Evolutionary conservation across 768 basidiomycete species (phyloP), one percentile per base, ranked within the genome.

Genomic region (Inosperma sp.): DNA sequence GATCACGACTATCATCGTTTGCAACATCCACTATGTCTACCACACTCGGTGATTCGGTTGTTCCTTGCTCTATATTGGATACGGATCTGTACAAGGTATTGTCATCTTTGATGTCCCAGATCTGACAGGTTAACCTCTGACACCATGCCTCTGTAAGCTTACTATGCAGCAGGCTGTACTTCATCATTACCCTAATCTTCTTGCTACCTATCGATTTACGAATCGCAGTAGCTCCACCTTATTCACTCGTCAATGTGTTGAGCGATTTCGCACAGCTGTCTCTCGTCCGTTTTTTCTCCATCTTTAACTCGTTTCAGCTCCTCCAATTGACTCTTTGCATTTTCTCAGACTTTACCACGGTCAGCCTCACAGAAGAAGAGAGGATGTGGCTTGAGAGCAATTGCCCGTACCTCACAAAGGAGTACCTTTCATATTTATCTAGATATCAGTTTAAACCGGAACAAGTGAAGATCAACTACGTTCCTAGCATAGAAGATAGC

Each of bases 1-100:
- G 8, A 23, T 39, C 39, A 19, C 48, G n/a, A n/a, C 36, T 53
- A 16, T 47, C 45, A n/a, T 29, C 53, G 43, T 55, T 45, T 19
- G 31, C 41, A 50, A 47, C 58, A 33, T 49, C 63, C 61, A 63
- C 54, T 54, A 75, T 75, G 74, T 66, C 75, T 55, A 63, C 65
- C 21, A 39, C 63, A 19, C 53, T 62, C 26, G 46, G 65, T 27
- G 51, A 63, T 49, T 56, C 71, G 23, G 63, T 64, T 6, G 39
- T 71, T 14, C 73, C 72, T 29, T 62, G 49, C 48, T 93, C 91
- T 13, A 72, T 97, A 45, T 77, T 97, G 37, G 95, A 97, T 66
- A 93, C 93, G 0, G 95, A 97, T 67, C 70, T 95, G 25, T 97
- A 97, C 81, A 98, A 95, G 80, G 92, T 85, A 40, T n/a, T n/a